Evolutionary conservation across 352 stramenopile species (phyloP), one percentile per base, ranked within the genome.

Genomic region (Elongisporangium prolatum): DNA sequence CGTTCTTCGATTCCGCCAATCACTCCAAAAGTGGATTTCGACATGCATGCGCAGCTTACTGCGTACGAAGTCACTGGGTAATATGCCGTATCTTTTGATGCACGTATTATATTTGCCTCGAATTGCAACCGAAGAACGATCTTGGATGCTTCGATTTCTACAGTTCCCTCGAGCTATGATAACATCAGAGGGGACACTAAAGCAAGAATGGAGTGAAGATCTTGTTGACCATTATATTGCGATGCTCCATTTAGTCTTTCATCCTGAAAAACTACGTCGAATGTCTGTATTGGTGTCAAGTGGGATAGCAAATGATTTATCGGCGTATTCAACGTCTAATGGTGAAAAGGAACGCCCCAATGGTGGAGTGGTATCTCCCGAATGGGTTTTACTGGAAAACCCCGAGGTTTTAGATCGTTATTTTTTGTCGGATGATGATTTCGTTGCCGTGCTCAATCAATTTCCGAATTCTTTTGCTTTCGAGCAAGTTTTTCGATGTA

Each of bases 371-470:
- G 64, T 86, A 6, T 91, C 80, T 18, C 70, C 81, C 0, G 84
- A 95, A 54, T 95, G 84, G 86, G 78, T 95, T 20, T 58, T 95
- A 11, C 59, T 95, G 18, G 82, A 95, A 56, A 93, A 93, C 50
- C 84, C 84, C 7, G 82, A 91, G 48, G 76, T 89, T 57, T 59
- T 93, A 28, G 84, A 93, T 62, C 77, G 78, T 2, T 90, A 84
- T 52, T 93, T 86, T 57, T 59, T 95, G 1, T 93, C 82, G 0
- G 86, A 95, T 50, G 84, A 90, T 60, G 86, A 95, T 63, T 95
- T 93, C 25, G 78, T 92, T 4, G 80, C 81, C 0, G 74, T 95
- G 1, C 58, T 92, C 40, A 89, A 91, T n/a, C 86, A 95, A 64
- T 93, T 95, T 50, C 86, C 86, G 4, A 86, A 93, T 65, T 72